A percentile compares a stretch with the other conserved stretches of the same genome.
phyloP scores from a whole-genome alignment of 2,329 filamentous ascomycete genomes.

The Thyridium curvatum region DNA sequence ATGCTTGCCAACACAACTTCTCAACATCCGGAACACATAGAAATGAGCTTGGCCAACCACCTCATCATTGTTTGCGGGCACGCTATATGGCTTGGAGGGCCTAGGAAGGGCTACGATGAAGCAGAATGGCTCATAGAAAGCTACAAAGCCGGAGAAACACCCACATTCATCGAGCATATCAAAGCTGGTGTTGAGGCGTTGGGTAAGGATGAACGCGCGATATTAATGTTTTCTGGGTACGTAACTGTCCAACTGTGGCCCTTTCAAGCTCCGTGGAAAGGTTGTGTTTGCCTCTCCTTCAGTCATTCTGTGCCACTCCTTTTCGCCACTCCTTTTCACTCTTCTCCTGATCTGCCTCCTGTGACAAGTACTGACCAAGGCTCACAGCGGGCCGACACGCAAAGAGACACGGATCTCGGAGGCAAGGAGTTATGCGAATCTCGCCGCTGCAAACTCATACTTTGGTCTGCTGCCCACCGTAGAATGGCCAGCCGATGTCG shows the following conservation, averaged over 20 bases:
- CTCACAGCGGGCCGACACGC: slow-evolving; percentile 55
- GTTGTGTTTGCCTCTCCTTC: too few species aligned
- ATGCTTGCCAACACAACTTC: background rate
- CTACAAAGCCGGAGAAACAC: slow-evolving; percentile 73
- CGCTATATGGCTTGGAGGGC: slow-evolving; percentile 64
- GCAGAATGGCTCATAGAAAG: slow-evolving; percentile 66
- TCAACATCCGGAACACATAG: slow-evolving; percentile 1
- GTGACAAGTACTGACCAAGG: background rate
- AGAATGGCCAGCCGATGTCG: background rate
- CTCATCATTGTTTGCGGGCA: slow-evolving; percentile 82
- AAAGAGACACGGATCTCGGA: slow-evolving; percentile 50
- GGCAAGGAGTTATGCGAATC: slow-evolving; percentile 54
- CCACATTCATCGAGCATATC: slow-evolving; percentile 74
- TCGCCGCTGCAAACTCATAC: slow-evolving; percentile 39
- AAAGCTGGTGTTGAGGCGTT: slow-evolving; percentile 54
- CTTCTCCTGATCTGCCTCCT: slow-evolving; percentile 1
- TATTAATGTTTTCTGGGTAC: slow-evolving; percentile 69
- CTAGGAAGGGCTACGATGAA: slow-evolving; percentile 44
- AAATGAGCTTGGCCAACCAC: slow-evolving; percentile 32
- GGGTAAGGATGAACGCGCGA: slow-evolving; percentile 32
- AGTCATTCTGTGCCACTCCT: background rate
- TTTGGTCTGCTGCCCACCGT: slow-evolving; percentile 30
- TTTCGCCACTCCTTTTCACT: slow-evolving; percentile 2
- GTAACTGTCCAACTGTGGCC: too few species aligned
- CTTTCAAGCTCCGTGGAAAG: too few species aligned